Evolutionary conservation across 2,329 filamentous ascomycete genomes (phyloP).

Genomic region (Clathrospora elynae): DNA sequence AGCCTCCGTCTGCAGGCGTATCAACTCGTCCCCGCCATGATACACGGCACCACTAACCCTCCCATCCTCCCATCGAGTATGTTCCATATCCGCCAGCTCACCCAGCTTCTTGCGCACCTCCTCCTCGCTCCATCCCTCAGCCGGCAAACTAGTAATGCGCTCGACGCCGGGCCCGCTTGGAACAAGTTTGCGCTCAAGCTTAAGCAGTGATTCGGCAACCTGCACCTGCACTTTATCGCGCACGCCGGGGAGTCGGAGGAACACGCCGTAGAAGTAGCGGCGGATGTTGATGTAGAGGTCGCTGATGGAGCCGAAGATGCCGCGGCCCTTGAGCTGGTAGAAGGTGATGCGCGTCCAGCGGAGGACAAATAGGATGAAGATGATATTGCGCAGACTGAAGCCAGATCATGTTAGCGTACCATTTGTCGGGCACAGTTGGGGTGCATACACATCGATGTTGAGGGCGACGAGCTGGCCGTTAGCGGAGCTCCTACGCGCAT

Average conservation of each 20-base stretch:
- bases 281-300: slow-evolving; percentile 75
- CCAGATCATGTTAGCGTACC: slow-evolving; percentile 3
- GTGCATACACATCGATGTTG: slow-evolving; percentile 72
- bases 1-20: slow-evolving; percentile 86
- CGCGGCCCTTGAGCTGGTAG: slow-evolving; percentile 87
- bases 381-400: slow-evolving; percentile 72
- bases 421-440: background rate
- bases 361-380: slow-evolving; percentile 87
- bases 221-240: slow-evolving; percentile 84
- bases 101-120: slow-evolving; percentile 79
- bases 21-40: slow-evolving; percentile 82
- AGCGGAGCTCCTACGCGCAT: slow-evolving; percentile 63
- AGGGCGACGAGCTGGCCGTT: slow-evolving; percentile 62
- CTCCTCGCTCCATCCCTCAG: slow-evolving; percentile 81
- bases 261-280: slow-evolving; percentile 78
- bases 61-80: slow-evolving; percentile 96
- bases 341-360: slow-evolving; percentile 80
- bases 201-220: slow-evolving; percentile 76
- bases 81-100: slow-evolving; percentile 81
- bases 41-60: slow-evolving; percentile 94
- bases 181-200: slow-evolving; percentile 83
- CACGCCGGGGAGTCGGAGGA: slow-evolving; percentile 85
- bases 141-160: slow-evolving; percentile 76
- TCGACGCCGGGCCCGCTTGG: slow-evolving; percentile 71
- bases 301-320: slow-evolving; percentile 76